These are phyloP conservation scores for Prunus davidiana DNA, from an alignment of 306 rosid genomes.

Conservation along the genomic window DNA sequence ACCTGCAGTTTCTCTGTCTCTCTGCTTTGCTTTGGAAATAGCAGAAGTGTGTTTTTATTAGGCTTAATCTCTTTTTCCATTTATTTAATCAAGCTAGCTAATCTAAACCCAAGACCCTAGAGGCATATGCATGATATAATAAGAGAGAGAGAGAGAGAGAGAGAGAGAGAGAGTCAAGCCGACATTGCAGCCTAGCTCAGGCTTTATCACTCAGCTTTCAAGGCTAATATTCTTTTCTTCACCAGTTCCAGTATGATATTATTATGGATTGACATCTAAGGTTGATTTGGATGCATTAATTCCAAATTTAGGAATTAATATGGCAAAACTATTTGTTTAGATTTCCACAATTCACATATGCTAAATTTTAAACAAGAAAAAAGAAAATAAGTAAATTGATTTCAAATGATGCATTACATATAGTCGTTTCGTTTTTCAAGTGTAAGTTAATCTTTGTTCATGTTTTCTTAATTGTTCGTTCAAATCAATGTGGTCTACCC, in stretches of 20 bases:
- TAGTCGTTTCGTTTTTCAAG: too few relatives aligned
- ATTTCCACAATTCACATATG: too few relatives aligned
- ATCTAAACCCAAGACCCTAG: background rate
- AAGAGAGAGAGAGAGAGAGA: background rate
- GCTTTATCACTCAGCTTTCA: slow-evolving; percentile 19
- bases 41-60: slow-evolving; percentile 20
- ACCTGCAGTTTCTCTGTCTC: slow-evolving; percentile 51
- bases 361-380: too few relatives aligned
- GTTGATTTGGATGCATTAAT: too few relatives aligned
- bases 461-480: too few relatives aligned
- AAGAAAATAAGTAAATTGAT: too few relatives aligned
- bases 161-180: slow-evolving; percentile 24
- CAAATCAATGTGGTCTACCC: too few relatives aligned
- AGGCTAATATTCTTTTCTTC: slow-evolving; percentile 11
- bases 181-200: slow-evolving; percentile 39
- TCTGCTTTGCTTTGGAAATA: slow-evolving; percentile 58
- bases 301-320: too few relatives aligned
- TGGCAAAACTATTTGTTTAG: too few relatives aligned
- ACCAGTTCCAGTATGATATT: background rate
- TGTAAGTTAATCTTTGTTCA: too few relatives aligned
- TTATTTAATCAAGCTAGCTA: background rate
- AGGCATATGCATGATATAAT: background rate
- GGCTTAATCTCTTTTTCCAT: background rate
- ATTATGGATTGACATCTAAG: too few relatives aligned
- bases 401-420: too few relatives aligned